Evolutionary conservation across 257 asterid genomes (phyloP), one percentile per base, ranked within the genome.

Genomic region (Ligustrum vulgare): DNA sequence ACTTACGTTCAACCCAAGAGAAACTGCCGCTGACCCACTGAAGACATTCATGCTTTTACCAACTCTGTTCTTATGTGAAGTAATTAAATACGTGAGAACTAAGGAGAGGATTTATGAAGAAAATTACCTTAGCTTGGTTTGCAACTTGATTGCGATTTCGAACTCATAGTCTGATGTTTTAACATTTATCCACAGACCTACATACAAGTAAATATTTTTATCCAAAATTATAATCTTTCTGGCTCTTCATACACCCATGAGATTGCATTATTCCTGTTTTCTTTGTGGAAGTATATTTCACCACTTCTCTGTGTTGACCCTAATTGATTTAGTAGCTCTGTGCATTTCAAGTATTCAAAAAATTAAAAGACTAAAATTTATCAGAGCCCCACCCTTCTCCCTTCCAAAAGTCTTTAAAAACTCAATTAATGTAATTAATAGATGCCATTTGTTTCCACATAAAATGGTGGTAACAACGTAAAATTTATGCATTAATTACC

Each of bases 1-100:
- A 88, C 97, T 91, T 75, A 97, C 85, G 77, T 92, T 84, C 89
- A 92, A 79, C n/a, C n/a, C n/a, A n/a, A n/a, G n/a, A n/a, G n/a
- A n/a, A n/a, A n/a, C n/a, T n/a, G n/a, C n/a, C n/a, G 98, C 96
- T 71, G 97, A 84, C 97, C 92, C 94, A 70, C n/a, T n/a, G n/a
- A n/a, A n/a, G n/a, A n/a, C 86, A 76, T 84, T 94, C 99, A 54
- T 92, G 98, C 74, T 45, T n/a, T 45, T 3, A 45, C n/a, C 54
- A 45, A 45, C 16, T 45, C n/a, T 13, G 18, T 18, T 45, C 13
- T 45, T 45, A 4, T 6, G 6, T 13, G 18, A 13, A 45, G n/a
- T 45, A 45, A 3, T 45, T 6, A 45, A 43, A 45, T 45, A 45
- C n/a, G n/a, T n/a, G n/a, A 45, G 54, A 45, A 4, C n/a, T 45